Base-by-base conservation (phyloP, 306 rosid species). In the Trifolium fragiferum region DNA sequence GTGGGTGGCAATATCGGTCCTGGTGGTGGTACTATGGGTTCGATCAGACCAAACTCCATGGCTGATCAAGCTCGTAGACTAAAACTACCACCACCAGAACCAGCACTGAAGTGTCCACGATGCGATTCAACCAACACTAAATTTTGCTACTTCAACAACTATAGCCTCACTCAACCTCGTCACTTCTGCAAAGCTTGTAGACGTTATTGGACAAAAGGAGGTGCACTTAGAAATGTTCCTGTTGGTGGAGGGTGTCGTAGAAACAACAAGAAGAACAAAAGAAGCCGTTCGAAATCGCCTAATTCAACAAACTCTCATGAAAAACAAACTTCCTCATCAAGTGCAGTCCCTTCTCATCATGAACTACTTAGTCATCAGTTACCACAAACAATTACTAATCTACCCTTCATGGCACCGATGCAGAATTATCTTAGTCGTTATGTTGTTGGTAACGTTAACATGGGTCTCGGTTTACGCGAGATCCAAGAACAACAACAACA, bases 121-220 rank as follows among this genome's bases (percentile, higher is more conserved):
- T 94, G 98, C 27, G 96, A 93, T 1, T 93, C 98, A 15, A 76
- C 84, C 82, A 93, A 93, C 77, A 93, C 98, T 0, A 93, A 93
- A 69, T 93, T 93, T 50, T 93, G 98, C 79, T 93, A 93, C 81
- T 93, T 79, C 88, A 93, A 93, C 46, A 93, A 93, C 73, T 91
- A 93, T 66, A 91, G 85, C 71, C 96, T 87, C 76, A 2, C 90
- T 18, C 98, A 93, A 33, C 98, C 97, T 3, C 97, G 98, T 46
- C 98, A 93, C 93, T 93, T 87, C 73, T 93, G 98, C 83, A 93
- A 91, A 89, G 77, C 96, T 1, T 93, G 98, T 18, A 79, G 98
- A 10, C 94, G 98, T 4, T 93, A 93, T 81, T 93, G 98, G 98
- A 93, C 98, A 14, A 86, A 76, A 54, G 97, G 96, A 0, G 98